Conservation (phyloP, 2,329 filamentous ascomycete species). For the Fusarium ambrosium region DNA sequence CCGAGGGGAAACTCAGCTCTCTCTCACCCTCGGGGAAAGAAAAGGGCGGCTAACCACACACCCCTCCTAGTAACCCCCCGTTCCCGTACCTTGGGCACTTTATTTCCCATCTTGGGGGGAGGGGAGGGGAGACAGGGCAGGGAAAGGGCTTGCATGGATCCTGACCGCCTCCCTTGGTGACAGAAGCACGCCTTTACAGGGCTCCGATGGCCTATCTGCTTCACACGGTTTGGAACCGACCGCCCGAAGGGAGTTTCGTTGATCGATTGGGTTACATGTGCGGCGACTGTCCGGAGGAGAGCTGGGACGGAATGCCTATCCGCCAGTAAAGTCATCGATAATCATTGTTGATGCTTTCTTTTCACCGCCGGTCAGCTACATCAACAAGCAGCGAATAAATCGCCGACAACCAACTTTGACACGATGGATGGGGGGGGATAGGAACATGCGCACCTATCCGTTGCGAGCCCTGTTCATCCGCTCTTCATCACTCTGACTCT, state of each 20-base stretch:
- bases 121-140: background rate
- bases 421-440: background rate
- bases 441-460: conserved; percentile 10
- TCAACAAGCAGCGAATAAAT: conserved; percentile 16
- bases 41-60: conserved; percentile 5
- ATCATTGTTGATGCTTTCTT: conserved; percentile 4
- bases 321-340: conserved; percentile 23
- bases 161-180: conserved; percentile 33
- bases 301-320: background rate
- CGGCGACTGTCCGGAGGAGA: conserved; percentile 29
- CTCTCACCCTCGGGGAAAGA: background rate
- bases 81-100: conserved; percentile 8
- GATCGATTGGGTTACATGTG: conserved; percentile 30
- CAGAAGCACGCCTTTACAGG: conserved; percentile 20
- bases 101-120: conserved; percentile 21
- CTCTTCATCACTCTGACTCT: conserved; percentile 9
- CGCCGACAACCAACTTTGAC: background rate
- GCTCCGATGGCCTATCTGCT: conserved; percentile 19
- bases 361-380: conserved; percentile 35
- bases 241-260: conserved; percentile 14
- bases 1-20: conserved; percentile 19
- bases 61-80: conserved; percentile 15
- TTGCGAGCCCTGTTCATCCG: background rate
- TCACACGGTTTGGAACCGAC: conserved; percentile 14
- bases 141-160: conserved; percentile 29